Percentiles rank a stretch among this genome's conserved stretches.
Conservation (phyloP, 495 filamentous ascomycete genomes). For the Penicillium daleae region DNA sequence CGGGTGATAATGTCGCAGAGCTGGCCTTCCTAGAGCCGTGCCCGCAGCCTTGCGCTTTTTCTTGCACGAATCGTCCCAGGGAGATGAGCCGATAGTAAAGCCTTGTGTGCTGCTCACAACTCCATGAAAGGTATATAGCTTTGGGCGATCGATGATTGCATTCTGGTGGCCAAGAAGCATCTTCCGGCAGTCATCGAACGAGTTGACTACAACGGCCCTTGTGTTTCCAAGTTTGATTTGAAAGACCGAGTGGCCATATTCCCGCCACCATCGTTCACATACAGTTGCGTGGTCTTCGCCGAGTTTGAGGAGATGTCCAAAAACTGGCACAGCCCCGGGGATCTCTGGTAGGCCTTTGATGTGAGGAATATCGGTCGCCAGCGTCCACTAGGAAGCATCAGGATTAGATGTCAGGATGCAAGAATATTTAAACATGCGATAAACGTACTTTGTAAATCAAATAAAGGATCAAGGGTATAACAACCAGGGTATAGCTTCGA, state of each 20-base stretch:
- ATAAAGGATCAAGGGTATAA: slow-evolving; percentile 18
- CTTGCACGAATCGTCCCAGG: slow-evolving; percentile 57
- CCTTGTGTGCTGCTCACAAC: slow-evolving; percentile 52
- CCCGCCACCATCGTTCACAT: slow-evolving; percentile 56
- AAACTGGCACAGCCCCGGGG: slow-evolving; percentile 52
- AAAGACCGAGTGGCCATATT: slow-evolving; percentile 56
- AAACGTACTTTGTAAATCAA: slow-evolving; percentile 21
- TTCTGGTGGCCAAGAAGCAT: slow-evolving; percentile 52
- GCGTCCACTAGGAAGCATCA: slow-evolving; percentile 12
- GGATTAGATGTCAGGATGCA: not conserved
- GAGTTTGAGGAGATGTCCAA: slow-evolving; percentile 57
- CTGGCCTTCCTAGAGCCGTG: slow-evolving; percentile 48
- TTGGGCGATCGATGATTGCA: slow-evolving; percentile 52
- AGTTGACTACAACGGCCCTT: slow-evolving; percentile 52
- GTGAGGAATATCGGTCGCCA: slow-evolving; percentile 49
- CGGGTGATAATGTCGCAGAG: slow-evolving; percentile 48
- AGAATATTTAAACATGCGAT: not conserved
- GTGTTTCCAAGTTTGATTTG: slow-evolving; percentile 60
- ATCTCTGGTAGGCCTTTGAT: slow-evolving; percentile 56
- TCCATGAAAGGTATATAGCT: slow-evolving; percentile 53
- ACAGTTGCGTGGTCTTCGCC: slow-evolving; percentile 59
- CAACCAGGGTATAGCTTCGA: slow-evolving; percentile 1
- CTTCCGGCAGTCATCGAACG: slow-evolving; percentile 49
- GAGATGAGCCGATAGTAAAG: slow-evolving; percentile 49
- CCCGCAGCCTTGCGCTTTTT: slow-evolving; percentile 55